A percentile compares a stretch with the other conserved stretches of the same genome.
Conservation (phyloP, 129 eudicot species). For the Artemisia annua region DNA sequence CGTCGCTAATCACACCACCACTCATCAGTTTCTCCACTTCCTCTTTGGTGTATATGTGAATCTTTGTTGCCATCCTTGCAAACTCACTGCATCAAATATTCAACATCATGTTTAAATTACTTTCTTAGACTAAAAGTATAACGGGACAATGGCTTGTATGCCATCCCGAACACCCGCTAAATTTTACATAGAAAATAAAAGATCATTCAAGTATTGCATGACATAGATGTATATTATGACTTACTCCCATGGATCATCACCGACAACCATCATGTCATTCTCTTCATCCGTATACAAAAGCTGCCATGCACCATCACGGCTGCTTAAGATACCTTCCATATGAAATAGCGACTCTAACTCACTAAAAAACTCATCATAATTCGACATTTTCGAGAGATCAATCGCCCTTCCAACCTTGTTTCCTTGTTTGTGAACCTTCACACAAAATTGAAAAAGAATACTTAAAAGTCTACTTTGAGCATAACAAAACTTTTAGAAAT, state of each 20-base stretch:
- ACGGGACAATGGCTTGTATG: background rate
- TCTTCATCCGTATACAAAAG: conserved; percentile 84
- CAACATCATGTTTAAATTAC: background rate
- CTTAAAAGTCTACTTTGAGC: too few species aligned
- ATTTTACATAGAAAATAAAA: background rate
- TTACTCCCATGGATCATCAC: conserved; percentile 96
- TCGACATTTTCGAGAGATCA: conserved; percentile 65
- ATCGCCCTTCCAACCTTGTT: conserved; percentile 89
- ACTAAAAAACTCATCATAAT: conserved; percentile 60
- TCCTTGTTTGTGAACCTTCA: conserved; percentile 92
- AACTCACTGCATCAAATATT: conserved; percentile 62
- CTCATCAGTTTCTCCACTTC: conserved; percentile 88
- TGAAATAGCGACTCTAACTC: conserved; percentile 82
- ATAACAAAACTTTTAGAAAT: too few species aligned
- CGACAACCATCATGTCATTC: conserved; percentile 94
- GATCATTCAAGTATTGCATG: background rate
- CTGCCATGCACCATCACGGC: conserved; percentile 67
- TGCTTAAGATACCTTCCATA: conserved; percentile 78
- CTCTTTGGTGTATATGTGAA: conserved; percentile 80
- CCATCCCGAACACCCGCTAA: background rate
- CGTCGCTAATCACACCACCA: conserved; percentile 72
- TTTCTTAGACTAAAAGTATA: background rate
- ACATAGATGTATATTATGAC: conserved; percentile 13
- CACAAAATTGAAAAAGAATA: too few species aligned
- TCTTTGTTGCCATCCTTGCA: conserved; percentile 70